phyloP scores from a whole-genome alignment of 2,329 filamentous ascomycete genomes.

The Xylariaceae sp. region DNA sequence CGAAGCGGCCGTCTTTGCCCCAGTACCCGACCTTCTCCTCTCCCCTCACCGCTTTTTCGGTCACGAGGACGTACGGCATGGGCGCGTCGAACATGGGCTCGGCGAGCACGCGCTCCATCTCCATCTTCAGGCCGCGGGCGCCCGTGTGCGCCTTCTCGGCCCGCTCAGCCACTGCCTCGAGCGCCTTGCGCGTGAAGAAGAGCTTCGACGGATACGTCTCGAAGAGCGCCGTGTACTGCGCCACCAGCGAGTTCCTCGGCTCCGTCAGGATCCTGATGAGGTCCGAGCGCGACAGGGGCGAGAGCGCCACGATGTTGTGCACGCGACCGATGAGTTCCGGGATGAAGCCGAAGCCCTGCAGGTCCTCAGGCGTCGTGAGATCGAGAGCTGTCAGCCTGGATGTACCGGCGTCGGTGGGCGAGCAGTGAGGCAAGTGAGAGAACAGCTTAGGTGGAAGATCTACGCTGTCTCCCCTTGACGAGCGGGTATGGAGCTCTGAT shows the following conservation, averaged over 20 bases:
- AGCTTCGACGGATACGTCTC: constrained; percentile 72
- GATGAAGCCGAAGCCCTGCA: constrained; percentile 85
- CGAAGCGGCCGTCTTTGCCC: constrained; percentile 65
- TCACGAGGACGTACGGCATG: constrained; percentile 68
- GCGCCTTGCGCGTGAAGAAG: constrained; percentile 73
- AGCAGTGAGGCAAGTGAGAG: constrained; percentile 51
- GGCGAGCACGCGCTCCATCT: constrained; percentile 71
- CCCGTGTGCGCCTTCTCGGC: constrained; percentile 64
- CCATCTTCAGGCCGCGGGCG: constrained; percentile 70
- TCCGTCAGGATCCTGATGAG: constrained; percentile 88
- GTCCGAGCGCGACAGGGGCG: constrained; percentile 60
- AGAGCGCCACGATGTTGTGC: constrained; percentile 81
- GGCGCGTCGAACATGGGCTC: constrained; percentile 81
- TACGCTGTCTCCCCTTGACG: constrained; percentile 43
- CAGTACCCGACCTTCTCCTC: constrained; percentile 55
- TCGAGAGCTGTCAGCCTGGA: constrained; percentile 56
- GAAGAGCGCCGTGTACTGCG: constrained; percentile 86
- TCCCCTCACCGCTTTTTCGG: constrained; percentile 61
- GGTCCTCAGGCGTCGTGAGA: constrained; percentile 66
- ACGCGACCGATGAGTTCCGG: constrained; percentile 94
- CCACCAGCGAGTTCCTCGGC: constrained; percentile 79
- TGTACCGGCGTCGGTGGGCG: constrained; percentile 27
- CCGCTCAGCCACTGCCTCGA: constrained; percentile 72
- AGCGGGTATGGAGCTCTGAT: constrained; percentile 63
- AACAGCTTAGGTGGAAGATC: constrained; percentile 61